Evolutionary conservation across 116 monocot genomes (phyloP).

Genomic region (Trichopus zeylanicus): DNA sequence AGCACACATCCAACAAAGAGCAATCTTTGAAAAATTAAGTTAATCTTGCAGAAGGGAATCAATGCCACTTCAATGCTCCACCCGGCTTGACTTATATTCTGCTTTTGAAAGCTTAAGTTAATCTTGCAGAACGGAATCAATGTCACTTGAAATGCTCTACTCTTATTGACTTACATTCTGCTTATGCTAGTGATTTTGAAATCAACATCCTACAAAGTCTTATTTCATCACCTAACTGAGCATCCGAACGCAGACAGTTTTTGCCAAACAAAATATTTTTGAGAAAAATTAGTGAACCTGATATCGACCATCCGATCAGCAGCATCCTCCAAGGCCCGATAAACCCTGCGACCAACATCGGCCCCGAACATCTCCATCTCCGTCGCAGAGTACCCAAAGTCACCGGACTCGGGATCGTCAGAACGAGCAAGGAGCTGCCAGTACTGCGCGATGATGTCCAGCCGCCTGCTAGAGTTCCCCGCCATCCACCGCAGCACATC

Average conservation of each 20-base stretch:
- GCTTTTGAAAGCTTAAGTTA: too few species aligned
- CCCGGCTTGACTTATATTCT: too few species aligned
- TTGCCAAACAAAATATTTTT: not conserved
- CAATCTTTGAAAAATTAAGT: too few species aligned
- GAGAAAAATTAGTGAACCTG: slow-evolving; percentile 21
- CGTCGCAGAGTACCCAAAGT: slow-evolving; percentile 66
- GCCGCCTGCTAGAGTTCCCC: slow-evolving; percentile 62
- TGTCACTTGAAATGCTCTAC: too few species aligned
- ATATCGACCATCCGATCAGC: slow-evolving; percentile 62
- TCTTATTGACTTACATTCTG: too few species aligned
- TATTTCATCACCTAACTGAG: not conserved
- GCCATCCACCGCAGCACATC: slow-evolving; percentile 85
- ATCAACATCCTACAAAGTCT: too few species aligned
- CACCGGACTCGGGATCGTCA: slow-evolving; percentile 56
- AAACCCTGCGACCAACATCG: slow-evolving; percentile 39
- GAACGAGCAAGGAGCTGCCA: slow-evolving; percentile 75
- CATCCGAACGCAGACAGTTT: not conserved
- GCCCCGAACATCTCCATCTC: slow-evolving; percentile 74
- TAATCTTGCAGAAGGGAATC: too few species aligned
- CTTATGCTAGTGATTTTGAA: too few species aligned
- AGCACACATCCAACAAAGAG: too few species aligned
- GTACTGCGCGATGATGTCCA: slow-evolving; percentile 88
- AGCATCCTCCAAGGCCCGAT: slow-evolving; percentile 47
- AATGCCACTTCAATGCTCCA: too few species aligned
- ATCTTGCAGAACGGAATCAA: too few species aligned